A percentile compares a stretch with the other conserved stretches of the same genome.
These are phyloP conservation scores for Tolypocladium guangdongense DNA, from an alignment of 2,329 filamentous ascomycete genomes.

Conservation along the genomic window DNA sequence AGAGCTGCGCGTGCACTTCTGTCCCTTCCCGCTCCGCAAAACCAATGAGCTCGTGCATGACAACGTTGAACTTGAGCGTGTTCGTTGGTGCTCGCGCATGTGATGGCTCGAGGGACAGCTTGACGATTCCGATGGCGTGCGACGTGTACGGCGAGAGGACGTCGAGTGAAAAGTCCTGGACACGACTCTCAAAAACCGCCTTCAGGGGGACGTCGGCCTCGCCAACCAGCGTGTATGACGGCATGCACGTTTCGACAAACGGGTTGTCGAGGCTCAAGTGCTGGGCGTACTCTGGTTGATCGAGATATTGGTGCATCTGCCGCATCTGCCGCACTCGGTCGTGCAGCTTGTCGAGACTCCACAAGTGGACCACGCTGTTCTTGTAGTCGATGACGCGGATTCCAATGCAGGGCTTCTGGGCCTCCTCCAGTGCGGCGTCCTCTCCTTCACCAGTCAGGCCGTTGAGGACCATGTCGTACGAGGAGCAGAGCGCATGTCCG, in stretches of 20 bases:
- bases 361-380: slow-evolving; percentile 74
- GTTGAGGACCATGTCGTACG: slow-evolving; percentile 92
- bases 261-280: slow-evolving; percentile 90
- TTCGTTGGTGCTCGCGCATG: slow-evolving; percentile 85
- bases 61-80: slow-evolving; percentile 94
- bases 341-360: slow-evolving; percentile 89
- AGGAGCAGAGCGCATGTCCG: slow-evolving; percentile 81
- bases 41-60: slow-evolving; percentile 91
- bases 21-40: slow-evolving; percentile 94
- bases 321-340: slow-evolving; percentile 85
- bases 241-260: slow-evolving; percentile 83
- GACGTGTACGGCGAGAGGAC: slow-evolving; percentile 87
- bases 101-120: slow-evolving; percentile 84
- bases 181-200: slow-evolving; percentile 86
- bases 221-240: slow-evolving; percentile 82
- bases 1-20: slow-evolving; percentile 93
- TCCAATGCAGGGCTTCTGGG: slow-evolving; percentile 81
- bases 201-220: slow-evolving; percentile 87
- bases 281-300: slow-evolving; percentile 87
- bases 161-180: slow-evolving; percentile 88
- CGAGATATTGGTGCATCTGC: slow-evolving; percentile 92
- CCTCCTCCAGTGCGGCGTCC: slow-evolving; percentile 68
- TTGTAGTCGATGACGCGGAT: slow-evolving; percentile 87
- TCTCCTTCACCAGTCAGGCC: slow-evolving; percentile 78
- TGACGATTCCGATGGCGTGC: slow-evolving; percentile 81